A percentile compares a stretch with the other conserved stretches of the same genome.
Conservation (phyloP, 495 filamentous ascomycete genomes). For the Articulospora tetracladia region DNA sequence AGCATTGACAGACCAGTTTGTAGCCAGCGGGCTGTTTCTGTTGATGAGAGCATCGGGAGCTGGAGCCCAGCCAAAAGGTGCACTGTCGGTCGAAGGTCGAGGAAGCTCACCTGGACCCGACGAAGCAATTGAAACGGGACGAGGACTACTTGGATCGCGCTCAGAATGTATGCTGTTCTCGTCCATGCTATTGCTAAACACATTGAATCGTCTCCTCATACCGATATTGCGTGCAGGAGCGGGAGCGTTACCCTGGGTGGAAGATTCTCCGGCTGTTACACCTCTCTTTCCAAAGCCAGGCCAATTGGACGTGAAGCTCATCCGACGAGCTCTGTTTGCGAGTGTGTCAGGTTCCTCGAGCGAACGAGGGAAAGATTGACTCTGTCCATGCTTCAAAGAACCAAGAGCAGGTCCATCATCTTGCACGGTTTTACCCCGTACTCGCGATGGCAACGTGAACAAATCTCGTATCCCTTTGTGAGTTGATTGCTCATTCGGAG, state of each 20-base stretch:
- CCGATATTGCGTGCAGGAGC: constrained; percentile 39
- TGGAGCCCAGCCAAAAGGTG: constrained; percentile 61
- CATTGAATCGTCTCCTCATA: constrained; percentile 45
- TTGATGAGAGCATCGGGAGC: constrained; percentile 44
- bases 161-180: constrained; percentile 53
- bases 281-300: constrained; percentile 48
- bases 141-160: constrained; percentile 63
- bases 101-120: constrained; percentile 57
- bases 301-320: constrained; percentile 46
- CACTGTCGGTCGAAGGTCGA: constrained; percentile 75
- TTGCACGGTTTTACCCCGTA: constrained; percentile 59
- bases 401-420: constrained; percentile 68
- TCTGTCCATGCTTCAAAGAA: constrained; percentile 69
- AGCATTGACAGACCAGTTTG: constrained; percentile 50
- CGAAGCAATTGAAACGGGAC: constrained; percentile 76
- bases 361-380: constrained; percentile 71
- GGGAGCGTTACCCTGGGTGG: constrained; percentile 33
- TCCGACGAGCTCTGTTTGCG: constrained; percentile 38
- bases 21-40: constrained; percentile 48
- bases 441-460: constrained; percentile 60
- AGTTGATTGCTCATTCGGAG: constrained; percentile 4
- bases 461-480: constrained; percentile 47
- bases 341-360: constrained; percentile 41
- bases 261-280: constrained; percentile 17
- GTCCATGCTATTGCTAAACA: constrained; percentile 58